A percentile compares a stretch with the other conserved stretches of the same genome.
Evolutionary conservation across 139 green algal genomes (phyloP).

Genomic region (Micractinium conductrix): DNA sequence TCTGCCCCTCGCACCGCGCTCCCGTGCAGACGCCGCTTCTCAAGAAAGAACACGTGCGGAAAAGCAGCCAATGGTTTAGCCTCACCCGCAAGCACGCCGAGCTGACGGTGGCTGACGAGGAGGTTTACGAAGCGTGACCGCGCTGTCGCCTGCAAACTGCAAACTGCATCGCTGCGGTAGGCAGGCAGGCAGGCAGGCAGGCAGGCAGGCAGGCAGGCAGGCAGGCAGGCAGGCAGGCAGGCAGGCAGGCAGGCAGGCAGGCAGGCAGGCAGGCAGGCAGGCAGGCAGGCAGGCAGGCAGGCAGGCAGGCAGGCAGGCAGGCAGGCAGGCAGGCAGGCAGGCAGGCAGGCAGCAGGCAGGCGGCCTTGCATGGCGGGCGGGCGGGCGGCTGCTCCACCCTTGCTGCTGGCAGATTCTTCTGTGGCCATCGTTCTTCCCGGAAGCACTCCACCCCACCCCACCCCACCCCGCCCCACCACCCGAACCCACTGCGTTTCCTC

Average conservation of each 20-base stretch:
- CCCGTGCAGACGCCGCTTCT: neutral
- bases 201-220: too few relatives aligned
- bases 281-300: neutral
- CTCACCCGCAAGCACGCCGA: conserved; percentile 36
- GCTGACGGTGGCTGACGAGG: conserved; percentile 21
- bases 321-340: neutral
- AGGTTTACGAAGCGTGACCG: neutral
- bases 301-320: neutral
- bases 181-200: too few relatives aligned
- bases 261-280: too few relatives aligned
- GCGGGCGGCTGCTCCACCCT: too few relatives aligned
- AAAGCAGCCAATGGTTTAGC: conserved; percentile 37
- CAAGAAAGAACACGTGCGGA: conserved; percentile 15
- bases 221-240: neutral
- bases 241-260: neutral
- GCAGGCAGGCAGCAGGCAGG: neutral
- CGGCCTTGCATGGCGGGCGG: too few relatives aligned
- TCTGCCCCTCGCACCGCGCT: neutral
- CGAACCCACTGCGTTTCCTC: too few relatives aligned
- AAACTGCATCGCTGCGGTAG: neutral
- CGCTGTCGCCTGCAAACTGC: neutral
- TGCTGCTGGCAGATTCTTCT: too few relatives aligned
- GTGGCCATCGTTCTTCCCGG: too few relatives aligned
- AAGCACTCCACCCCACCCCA: too few relatives aligned
- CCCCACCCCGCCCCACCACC: too few relatives aligned